Evolutionary conservation across 306 rosid species (phyloP), one percentile per base, ranked within the genome.

Genomic region (Lathyrus tuberosus): DNA sequence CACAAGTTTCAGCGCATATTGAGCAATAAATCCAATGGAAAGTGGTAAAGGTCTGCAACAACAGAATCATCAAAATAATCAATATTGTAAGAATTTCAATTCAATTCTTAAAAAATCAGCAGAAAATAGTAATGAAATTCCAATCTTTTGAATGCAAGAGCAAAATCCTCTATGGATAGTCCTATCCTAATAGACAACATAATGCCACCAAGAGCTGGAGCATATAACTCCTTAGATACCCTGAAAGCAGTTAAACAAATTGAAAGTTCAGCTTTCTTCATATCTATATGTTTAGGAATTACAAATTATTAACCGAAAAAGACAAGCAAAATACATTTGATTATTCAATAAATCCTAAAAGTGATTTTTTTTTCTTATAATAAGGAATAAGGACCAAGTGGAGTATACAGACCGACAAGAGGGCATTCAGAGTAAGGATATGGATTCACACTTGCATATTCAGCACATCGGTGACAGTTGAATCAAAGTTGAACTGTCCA

Each of bases 201-300:
- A 73, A 94, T 94, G 84, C 99, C 99, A 78, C 99, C 99, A 84
- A 94, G 97, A 52, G 99, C 92, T 71, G 97, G 99, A 38, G 99
- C 92, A 78, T 94, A 94, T 37, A 94, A 79, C 37, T 90, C 97
- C 82, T 94, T 94, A 30, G 97, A 86, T 54, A 94, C 99, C 99
- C 99, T 94, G 84, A 20, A 80, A 13, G 13, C 14, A 13, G 16
- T 26, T 83, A 85, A 16, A 81, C 65, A 79, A 80, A 75, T 77
- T 68, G 59, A 74, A 52, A 74, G 24, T 68, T 18, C 51, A 71
- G 73, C 38, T 75, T 70, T 60, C 59, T 75, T 70, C 74, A 80
- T 68, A 35, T 37, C 14, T 31, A 22, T 60, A 72, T 59, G 15
- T 28, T 53, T 20, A 40, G 6, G 9, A 67, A 48, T 46, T 41